Evolutionary conservation across 2,329 filamentous ascomycete species (phyloP).

Genomic region (Pseudogymnoascus sp.): DNA sequence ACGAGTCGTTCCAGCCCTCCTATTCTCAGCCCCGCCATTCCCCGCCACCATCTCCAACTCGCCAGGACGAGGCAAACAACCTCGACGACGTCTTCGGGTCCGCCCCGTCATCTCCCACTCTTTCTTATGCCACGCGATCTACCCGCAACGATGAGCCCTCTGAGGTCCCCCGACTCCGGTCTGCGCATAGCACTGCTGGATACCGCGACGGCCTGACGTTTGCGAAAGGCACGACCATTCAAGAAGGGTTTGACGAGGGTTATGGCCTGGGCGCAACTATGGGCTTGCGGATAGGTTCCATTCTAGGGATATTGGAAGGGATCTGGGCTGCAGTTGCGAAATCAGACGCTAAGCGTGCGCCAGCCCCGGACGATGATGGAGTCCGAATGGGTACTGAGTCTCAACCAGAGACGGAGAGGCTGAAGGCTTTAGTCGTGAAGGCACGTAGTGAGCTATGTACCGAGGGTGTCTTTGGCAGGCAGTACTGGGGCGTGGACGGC

Average conservation of each 20-base stretch:
- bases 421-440: conserved; percentile 34
- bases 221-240: conserved; percentile 70
- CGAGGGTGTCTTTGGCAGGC: conserved; percentile 53
- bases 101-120: conserved; percentile 22
- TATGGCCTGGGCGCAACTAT: conserved; percentile 78
- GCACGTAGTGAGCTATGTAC: conserved; percentile 56
- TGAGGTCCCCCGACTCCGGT: background rate
- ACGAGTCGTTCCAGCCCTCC: background rate
- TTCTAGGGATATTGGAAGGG: conserved; percentile 73
- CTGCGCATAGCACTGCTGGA: conserved; percentile 55
- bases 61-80: conserved; percentile 14
- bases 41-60: background rate
- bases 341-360: conserved; percentile 11
- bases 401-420: conserved; percentile 18
- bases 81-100: conserved; percentile 30
- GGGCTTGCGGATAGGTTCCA: conserved; percentile 64
- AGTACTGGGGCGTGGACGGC: conserved; percentile 65
- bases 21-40: background rate
- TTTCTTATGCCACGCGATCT: background rate
- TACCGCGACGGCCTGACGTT: conserved; percentile 80
- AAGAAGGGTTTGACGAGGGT: conserved; percentile 86
- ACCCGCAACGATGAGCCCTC: conserved; percentile 6
- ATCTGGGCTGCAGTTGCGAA: conserved; percentile 45
- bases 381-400: background rate
- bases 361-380: conserved; percentile 6